phyloP scores from a whole-genome alignment of 192 early-diverging fungal genomes.

The Dissophora ornata region DNA sequence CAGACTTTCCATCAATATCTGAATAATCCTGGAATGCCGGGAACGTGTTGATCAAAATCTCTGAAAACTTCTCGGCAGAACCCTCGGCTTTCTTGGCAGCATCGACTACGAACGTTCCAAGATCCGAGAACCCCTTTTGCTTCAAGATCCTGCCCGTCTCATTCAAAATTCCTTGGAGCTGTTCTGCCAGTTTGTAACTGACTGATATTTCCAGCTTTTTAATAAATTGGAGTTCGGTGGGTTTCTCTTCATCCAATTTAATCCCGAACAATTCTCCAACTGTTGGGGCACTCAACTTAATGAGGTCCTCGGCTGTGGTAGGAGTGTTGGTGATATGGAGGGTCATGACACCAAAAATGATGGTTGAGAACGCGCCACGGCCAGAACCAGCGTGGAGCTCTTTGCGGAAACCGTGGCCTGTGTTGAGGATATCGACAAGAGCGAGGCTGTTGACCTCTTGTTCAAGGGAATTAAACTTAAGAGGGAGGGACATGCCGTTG shows the following conservation, averaged over 20 bases:
- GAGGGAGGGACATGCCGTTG: slow-evolving; percentile 72
- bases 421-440: slow-evolving; percentile 77
- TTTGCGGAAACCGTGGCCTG: slow-evolving; percentile 80
- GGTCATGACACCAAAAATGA: slow-evolving; percentile 85
- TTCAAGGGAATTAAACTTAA: slow-evolving; percentile 78
- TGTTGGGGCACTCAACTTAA: slow-evolving; percentile 68
- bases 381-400: slow-evolving; percentile 72
- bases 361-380: slow-evolving; percentile 80
- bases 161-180: slow-evolving; percentile 73
- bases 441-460: slow-evolving; percentile 85
- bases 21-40: slow-evolving; percentile 76
- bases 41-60: slow-evolving; percentile 69
- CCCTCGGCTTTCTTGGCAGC: slow-evolving; percentile 59
- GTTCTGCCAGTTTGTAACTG: slow-evolving; percentile 71
- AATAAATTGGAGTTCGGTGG: slow-evolving; percentile 64
- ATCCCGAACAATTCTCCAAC: slow-evolving; percentile 78
- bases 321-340: slow-evolving; percentile 78
- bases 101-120: slow-evolving; percentile 80
- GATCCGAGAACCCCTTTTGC: slow-evolving; percentile 66
- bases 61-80: slow-evolving; percentile 40
- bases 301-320: slow-evolving; percentile 68
- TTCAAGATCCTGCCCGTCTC: slow-evolving; percentile 76
- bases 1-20: slow-evolving; percentile 56
- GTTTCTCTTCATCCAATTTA: slow-evolving; percentile 74
- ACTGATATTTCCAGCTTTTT: slow-evolving; percentile 74